phyloP scores from a whole-genome alignment of 2,329 filamentous ascomycete genomes.

The Lecanicillium sp. region DNA sequence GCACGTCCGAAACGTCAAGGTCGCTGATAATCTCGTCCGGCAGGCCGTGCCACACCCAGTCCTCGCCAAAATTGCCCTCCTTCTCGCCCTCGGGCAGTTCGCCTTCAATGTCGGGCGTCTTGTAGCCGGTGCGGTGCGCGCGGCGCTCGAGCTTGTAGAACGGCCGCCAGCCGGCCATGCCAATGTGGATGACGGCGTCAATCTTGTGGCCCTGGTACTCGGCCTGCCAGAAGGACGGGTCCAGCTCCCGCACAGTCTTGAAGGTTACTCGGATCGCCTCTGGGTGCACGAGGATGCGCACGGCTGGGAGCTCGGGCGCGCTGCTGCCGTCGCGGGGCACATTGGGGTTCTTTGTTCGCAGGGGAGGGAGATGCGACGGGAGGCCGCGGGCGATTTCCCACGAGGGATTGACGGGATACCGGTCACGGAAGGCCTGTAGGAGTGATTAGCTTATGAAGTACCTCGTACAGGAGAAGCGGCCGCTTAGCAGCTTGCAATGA shows the following conservation, averaged over 20 bases:
- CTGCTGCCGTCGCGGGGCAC: conserved; percentile 16
- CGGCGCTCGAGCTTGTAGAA: conserved; percentile 64
- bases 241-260: conserved; percentile 50
- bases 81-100: conserved; percentile 44
- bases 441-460: neutral
- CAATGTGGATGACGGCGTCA: conserved; percentile 69
- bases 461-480: neutral
- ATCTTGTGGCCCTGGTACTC: conserved; percentile 32
- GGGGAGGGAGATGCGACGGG: conserved; percentile 53
- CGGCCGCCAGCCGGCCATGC: conserved; percentile 61
- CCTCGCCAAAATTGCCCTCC: conserved; percentile 37
- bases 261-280: conserved; percentile 66
- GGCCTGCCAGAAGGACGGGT: conserved; percentile 55
- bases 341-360: conserved; percentile 32
- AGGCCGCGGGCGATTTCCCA: conserved; percentile 68
- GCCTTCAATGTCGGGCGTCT: conserved; percentile 61
- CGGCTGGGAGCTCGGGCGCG: conserved; percentile 29
- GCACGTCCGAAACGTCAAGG: conserved; percentile 49
- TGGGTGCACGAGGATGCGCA: conserved; percentile 59
- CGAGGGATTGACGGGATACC: conserved; percentile 69
- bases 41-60: conserved; percentile 47
- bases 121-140: conserved; percentile 66
- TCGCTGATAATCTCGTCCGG: conserved; percentile 50
- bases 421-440: conserved; percentile 65
- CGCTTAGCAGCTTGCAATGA: conserved; percentile 13